phyloP scores from a whole-genome alignment of 768 basidiomycete genomes.

The Phylloporus rhodoxanthus region DNA sequence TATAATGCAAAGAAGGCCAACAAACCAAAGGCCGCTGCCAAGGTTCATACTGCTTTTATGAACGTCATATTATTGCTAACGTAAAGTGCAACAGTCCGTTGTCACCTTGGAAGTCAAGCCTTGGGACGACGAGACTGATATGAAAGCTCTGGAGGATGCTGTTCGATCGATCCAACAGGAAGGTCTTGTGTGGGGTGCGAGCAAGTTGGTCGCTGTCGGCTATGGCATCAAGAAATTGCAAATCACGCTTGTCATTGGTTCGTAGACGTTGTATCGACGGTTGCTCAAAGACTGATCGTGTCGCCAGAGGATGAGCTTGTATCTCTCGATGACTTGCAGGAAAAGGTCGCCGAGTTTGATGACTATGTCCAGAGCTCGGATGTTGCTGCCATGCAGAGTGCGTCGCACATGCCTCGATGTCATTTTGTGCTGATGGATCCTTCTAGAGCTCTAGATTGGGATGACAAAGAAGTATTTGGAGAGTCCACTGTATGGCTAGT shows the following conservation, averaged over 20 bases:
- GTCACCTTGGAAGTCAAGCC: conserved; percentile 98
- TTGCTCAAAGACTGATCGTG: neutral
- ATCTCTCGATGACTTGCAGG: conserved; percentile 89
- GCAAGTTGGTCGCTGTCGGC: conserved; percentile 88
- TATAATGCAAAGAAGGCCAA: conserved; percentile 91
- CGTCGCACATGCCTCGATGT: neutral
- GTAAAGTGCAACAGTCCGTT: conserved; percentile 64
- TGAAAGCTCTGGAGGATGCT: conserved; percentile 74
- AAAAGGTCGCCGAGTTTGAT: conserved; percentile 78
- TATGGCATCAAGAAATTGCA: conserved; percentile 94
- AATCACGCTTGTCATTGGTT: conserved; percentile 55
- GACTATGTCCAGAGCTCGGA: conserved; percentile 91
- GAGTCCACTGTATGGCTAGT: conserved; percentile 6
- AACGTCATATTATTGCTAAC: conserved; percentile 8
- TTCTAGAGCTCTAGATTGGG: conserved; percentile 20
- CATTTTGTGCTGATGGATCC: conserved; percentile 1
- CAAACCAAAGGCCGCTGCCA: conserved; percentile 84
- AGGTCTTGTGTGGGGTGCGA: conserved; percentile 94
- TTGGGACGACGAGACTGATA: conserved; percentile 99
- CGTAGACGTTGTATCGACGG: conserved; percentile 15
- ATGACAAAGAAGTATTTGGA: neutral
- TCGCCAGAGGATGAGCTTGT: conserved; percentile 87
- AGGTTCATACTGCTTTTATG: conserved; percentile 43
- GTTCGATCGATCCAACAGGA: conserved; percentile 85
- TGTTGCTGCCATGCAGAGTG: conserved; percentile 92